Conservation (phyloP, 2,329 filamentous ascomycete species). For the Drechslerella dactyloides region DNA sequence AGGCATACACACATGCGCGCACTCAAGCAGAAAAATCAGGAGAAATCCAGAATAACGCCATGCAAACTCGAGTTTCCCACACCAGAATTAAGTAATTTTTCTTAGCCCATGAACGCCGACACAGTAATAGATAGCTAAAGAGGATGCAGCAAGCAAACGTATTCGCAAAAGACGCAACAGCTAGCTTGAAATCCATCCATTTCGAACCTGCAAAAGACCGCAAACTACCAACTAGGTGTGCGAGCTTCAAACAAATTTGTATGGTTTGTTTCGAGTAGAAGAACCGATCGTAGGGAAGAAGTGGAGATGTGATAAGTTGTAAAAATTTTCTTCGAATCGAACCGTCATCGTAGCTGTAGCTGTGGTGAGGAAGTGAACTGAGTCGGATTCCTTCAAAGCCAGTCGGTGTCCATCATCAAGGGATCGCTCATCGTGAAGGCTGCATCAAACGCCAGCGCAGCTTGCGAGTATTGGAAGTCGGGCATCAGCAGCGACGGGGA, state of each 20-base stretch:
- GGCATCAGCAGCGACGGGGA: slow-evolving; percentile 44
- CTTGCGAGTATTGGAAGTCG: slow-evolving; percentile 37
- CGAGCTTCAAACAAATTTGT: slow-evolving; percentile 6
- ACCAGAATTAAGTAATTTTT: slow-evolving; percentile 23
- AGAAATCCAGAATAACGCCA: not conserved
- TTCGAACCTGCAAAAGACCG: slow-evolving; percentile 28
- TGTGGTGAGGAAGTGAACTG: not conserved
- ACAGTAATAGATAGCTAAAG: slow-evolving; percentile 20
- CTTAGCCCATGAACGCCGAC: slow-evolving; percentile 36
- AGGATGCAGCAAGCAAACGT: too few relatives aligned
- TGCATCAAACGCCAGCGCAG: slow-evolving; percentile 32
- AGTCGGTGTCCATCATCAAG: slow-evolving; percentile 47
- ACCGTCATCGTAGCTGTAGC: not conserved
- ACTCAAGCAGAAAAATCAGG: too few relatives aligned
- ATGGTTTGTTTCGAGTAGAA: slow-evolving; percentile 10
- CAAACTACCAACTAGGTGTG: slow-evolving; percentile 2
- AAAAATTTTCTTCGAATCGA: slow-evolving; percentile 6
- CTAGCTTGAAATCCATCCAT: slow-evolving; percentile 25
- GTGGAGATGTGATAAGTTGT: slow-evolving; percentile 31
- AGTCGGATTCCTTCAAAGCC: slow-evolving; percentile 24
- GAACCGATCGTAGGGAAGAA: slow-evolving; percentile 20
- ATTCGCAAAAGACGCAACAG: not conserved
- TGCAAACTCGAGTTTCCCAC: not conserved
- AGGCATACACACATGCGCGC: too few relatives aligned
- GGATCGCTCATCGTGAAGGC: slow-evolving; percentile 46